A percentile compares a stretch with the other conserved stretches of the same genome.
These are phyloP conservation scores for Inosperma sp. DNA, from an alignment of 768 basidiomycete species.

Conservation along the genomic window DNA sequence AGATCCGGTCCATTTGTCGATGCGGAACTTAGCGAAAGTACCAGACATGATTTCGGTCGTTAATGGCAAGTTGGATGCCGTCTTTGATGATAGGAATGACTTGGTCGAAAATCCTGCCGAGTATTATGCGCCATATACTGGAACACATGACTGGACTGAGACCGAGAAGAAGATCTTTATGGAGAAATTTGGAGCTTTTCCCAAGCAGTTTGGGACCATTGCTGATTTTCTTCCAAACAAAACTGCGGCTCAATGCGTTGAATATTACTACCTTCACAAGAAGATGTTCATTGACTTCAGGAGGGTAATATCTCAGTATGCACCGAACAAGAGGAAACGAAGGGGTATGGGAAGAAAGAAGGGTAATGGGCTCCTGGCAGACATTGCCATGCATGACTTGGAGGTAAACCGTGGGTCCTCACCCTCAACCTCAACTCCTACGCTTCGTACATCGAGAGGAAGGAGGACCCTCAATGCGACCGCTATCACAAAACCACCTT, in stretches of 20 bases:
- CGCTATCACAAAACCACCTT: conserved; percentile 31
- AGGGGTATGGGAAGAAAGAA: conserved; percentile 67
- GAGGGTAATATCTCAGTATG: conserved; percentile 62
- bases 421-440: conserved; percentile 30
- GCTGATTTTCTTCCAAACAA: conserved; percentile 78
- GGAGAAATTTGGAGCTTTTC: conserved; percentile 75
- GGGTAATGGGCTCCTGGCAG: conserved; percentile 74
- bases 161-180: conserved; percentile 76
- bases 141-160: conserved; percentile 84
- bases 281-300: conserved; percentile 83
- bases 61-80: conserved; percentile 52
- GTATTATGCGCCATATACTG: conserved; percentile 69
- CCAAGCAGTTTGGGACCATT: conserved; percentile 96
- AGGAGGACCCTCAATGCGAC: conserved; percentile 32
- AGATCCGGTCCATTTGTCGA: conserved; percentile 87
- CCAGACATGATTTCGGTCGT: conserved; percentile 86
- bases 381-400: conserved; percentile 75
- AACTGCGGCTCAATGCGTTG: conserved; percentile 82
- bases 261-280: conserved; percentile 94
- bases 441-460: conserved; percentile 38
- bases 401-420: conserved; percentile 39
- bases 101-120: conserved; percentile 68
- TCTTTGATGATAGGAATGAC: conserved; percentile 84
- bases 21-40: conserved; percentile 77
- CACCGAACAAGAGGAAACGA: conserved; percentile 61